A percentile compares a stretch with the other conserved stretches of the same genome.
These are phyloP conservation scores for Xylaria sp. DNA, from an alignment of 2,329 filamentous ascomycete genomes.

Conservation along the genomic window DNA sequence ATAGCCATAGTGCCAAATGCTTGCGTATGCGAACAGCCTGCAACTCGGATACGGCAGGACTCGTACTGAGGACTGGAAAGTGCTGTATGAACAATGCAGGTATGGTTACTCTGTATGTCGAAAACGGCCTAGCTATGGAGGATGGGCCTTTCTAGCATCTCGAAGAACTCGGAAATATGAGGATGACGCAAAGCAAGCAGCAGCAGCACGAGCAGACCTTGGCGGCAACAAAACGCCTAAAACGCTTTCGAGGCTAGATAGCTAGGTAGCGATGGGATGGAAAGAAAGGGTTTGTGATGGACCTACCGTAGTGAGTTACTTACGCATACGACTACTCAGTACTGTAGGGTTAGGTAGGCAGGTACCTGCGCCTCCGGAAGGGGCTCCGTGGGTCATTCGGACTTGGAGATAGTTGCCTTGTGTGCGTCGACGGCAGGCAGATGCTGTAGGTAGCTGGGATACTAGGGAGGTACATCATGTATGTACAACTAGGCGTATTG, in stretches of 20 bases:
- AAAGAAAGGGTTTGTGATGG: no score
- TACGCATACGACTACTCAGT: no score
- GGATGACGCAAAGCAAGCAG: neutral
- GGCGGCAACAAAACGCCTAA: neutral
- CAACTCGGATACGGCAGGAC: neutral
- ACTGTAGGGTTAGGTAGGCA: neutral
- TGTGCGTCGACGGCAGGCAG: neutral
- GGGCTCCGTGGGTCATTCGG: neutral
- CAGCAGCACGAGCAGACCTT: neutral
- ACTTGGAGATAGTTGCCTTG: neutral
- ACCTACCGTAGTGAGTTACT: no score
- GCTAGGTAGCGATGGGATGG: no score
- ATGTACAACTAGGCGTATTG: no score
- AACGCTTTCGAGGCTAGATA: neutral
- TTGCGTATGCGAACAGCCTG: neutral
- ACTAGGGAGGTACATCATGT: neutral
- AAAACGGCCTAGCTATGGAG: constrained; percentile 2
- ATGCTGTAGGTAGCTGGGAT: neutral
- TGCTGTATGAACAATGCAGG: neutral
- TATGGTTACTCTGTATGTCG: neutral
- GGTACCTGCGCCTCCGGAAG: neutral
- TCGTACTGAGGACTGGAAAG: neutral
- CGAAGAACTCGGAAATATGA: neutral
- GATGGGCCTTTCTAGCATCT: neutral
- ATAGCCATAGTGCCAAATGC: neutral